Base-by-base conservation (phyloP, 2,329 filamentous ascomycete species). In the Claviceps fusiformis region DNA sequence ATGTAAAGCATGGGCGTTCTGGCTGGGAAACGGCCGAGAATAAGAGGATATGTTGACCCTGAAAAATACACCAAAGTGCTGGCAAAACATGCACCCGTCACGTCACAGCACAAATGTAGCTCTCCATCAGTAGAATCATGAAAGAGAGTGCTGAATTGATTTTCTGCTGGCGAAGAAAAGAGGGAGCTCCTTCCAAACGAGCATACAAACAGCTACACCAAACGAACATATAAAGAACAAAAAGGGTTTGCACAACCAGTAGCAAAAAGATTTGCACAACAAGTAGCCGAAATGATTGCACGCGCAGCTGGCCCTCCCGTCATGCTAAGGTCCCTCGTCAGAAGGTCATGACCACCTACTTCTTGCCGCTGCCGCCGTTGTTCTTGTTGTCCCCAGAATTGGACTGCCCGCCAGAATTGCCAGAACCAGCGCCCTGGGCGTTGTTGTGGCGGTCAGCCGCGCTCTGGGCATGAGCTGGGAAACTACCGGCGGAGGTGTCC, bases 391-490 rank as follows among this genome's bases (percentile, higher is more conserved):
- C 11, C 10, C 39, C 39, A 41, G 39, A n/a, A 17, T 17, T 9
- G 5, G 39, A 41, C 39, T 41, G 39, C 15, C 17, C 39, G 39
- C 39, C 37, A 3, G 37, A 2, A 39, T 39, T 39, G 37, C 37
- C 37, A 13, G 37, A 39, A 15, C 37, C 37, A 5, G 39, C 15
- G 39, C 27, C 24, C 45, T 47, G 45, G 24, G 24, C 45, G 4
- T 29, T 47, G 11, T 17, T 33, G 19, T 50, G 33, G 3, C 65
- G 65, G 37, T 27, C 35, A 17, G 3, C 49, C 6, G 8, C 35
- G 33, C n/a, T 9, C 17, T 43, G 35, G 11, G 35, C 24, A 13
- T 13, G 35, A 51, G 49, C 13, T 5, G 49, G 19, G 5, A 43
- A 51, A 13, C 19, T 31, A 10, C n/a, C 6, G 37, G 49, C 24